Evolutionary conservation across 257 asterid genomes (phyloP).

Genomic region (Marsdenia floribunda): DNA sequence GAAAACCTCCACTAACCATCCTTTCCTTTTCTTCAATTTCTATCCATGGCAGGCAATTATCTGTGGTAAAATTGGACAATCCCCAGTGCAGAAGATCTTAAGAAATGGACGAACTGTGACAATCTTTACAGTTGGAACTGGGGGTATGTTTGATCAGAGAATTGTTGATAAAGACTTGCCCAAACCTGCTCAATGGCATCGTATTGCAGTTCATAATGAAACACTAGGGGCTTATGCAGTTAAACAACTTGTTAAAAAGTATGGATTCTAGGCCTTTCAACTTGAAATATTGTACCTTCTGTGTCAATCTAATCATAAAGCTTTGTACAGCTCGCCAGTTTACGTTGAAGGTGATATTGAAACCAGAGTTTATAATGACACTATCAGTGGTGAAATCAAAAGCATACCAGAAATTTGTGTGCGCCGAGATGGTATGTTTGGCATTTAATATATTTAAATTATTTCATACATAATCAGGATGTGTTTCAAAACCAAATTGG

Average conservation of each 20-base stretch:
- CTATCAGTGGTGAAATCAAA: slow-evolving; percentile 78
- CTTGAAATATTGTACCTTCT: slow-evolving; percentile 2
- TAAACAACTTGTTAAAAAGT: slow-evolving; percentile 82
- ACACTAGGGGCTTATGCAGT: slow-evolving; percentile 82
- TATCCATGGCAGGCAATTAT: slow-evolving; percentile 56
- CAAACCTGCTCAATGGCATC: slow-evolving; percentile 97
- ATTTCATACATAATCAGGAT: not conserved
- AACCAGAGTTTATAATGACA: slow-evolving; percentile 93
- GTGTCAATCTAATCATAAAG: slow-evolving; percentile 25
- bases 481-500: not conserved
- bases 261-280: slow-evolving; percentile 16
- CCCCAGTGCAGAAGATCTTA: slow-evolving; percentile 89
- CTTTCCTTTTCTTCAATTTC: not conserved
- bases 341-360: slow-evolving; percentile 97
- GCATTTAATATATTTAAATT: not conserved
- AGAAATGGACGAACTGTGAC: slow-evolving; percentile 84
- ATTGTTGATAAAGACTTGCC: slow-evolving; percentile 46
- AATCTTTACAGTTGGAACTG: slow-evolving; percentile 87
- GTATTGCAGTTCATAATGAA: slow-evolving; percentile 88
- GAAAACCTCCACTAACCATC: not conserved
- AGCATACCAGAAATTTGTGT: slow-evolving; percentile 95
- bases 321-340: slow-evolving; percentile 76
- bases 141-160: slow-evolving; percentile 96
- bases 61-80: slow-evolving; percentile 89
- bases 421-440: slow-evolving; percentile 79